Evolutionary conservation across 73 alveolate species (phyloP).

Genomic region (Paramecium tetraurelia): DNA sequence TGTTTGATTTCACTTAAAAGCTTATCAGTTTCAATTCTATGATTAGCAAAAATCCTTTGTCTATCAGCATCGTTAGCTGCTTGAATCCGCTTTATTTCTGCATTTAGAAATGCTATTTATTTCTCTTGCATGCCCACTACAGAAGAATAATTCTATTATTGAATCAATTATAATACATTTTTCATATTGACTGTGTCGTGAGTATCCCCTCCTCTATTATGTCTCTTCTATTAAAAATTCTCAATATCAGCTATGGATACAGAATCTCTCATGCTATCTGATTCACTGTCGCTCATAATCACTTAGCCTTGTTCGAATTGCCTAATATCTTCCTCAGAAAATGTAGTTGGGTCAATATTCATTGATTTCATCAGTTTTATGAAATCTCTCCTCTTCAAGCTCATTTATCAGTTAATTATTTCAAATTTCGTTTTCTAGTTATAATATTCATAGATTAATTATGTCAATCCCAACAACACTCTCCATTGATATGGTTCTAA

Average conservation of each 20-base stretch:
- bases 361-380: background rate
- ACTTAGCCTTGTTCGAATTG: conserved; percentile 7
- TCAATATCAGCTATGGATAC: conserved; percentile 33
- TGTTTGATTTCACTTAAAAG: conserved; percentile 55
- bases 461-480: background rate
- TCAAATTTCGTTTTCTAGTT: background rate
- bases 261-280: conserved; percentile 52
- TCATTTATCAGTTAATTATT: background rate
- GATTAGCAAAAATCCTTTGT: conserved; percentile 11
- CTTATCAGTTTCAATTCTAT: conserved; percentile 53
- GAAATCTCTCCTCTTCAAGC: background rate
- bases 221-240: background rate
- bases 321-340: conserved; percentile 23
- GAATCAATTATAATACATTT: background rate
- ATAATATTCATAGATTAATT: background rate
- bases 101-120: conserved; percentile 42
- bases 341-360: conserved; percentile 49
- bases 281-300: background rate
- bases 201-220: background rate
- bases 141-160: conserved; percentile 50
- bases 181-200: background rate
- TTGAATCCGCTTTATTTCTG: conserved; percentile 35
- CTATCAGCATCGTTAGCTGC: conserved; percentile 52
- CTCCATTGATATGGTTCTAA: background rate
- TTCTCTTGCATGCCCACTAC: conserved; percentile 52